phyloP scores from a whole-genome alignment of 768 basidiomycete genomes.

The Grammothele lineata region DNA sequence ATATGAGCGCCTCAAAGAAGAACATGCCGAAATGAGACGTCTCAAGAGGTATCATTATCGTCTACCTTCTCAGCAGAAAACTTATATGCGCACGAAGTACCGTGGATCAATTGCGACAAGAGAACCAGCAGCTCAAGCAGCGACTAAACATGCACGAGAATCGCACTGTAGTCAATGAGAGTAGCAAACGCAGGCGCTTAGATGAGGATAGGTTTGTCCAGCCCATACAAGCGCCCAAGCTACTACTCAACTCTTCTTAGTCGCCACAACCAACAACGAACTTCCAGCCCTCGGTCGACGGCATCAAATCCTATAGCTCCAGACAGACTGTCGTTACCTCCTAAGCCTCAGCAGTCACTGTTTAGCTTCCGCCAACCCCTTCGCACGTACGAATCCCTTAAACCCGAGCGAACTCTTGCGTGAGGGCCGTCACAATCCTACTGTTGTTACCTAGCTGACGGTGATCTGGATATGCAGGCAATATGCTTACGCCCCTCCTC shows the following conservation, averaged over 20 bases:
- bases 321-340: constrained; percentile 63
- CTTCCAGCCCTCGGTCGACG: constrained; percentile 61
- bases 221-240: too few species aligned
- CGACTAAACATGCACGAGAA: background rate
- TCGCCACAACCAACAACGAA: constrained; percentile 12
- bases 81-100: too few species aligned
- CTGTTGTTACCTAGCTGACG: too few species aligned
- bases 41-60: constrained; percentile 53
- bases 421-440: too few species aligned
- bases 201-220: constrained; percentile 38
- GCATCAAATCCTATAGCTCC: constrained; percentile 52
- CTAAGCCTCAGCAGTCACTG: constrained; percentile 49
- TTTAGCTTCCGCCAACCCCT: constrained; percentile 26
- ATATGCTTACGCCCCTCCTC: constrained; percentile 58
- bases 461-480: constrained; percentile 42
- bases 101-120: constrained; percentile 42
- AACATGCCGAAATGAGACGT: constrained; percentile 35
- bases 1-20: constrained; percentile 50
- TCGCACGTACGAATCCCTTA: background rate
- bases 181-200: constrained; percentile 62
- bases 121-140: constrained; percentile 44
- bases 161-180: constrained; percentile 21
- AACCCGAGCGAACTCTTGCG: constrained; percentile 9
- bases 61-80: too few species aligned
- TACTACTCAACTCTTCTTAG: constrained; percentile 1